A percentile compares a stretch with the other conserved stretches of the same genome.
Conservation (phyloP, 257 asterid genomes). For the Ligustrum vulgare region DNA sequence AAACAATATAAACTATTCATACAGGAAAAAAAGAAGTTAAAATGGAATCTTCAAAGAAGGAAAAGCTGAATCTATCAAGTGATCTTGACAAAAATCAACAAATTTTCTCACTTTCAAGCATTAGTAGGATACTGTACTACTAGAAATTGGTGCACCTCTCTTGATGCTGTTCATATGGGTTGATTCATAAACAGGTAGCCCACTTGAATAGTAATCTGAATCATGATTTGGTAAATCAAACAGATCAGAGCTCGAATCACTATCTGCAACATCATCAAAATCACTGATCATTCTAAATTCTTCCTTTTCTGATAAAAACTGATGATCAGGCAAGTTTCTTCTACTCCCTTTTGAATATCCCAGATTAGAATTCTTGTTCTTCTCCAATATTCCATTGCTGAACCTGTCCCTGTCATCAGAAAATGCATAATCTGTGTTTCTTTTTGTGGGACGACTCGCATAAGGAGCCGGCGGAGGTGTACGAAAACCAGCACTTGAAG, state of each 20-base stretch:
- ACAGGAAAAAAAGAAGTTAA: constrained; percentile 23
- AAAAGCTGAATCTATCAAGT: constrained; percentile 24
- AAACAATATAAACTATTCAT: constrained; percentile 27
- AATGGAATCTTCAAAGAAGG: constrained; percentile 17
- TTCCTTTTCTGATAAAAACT: not conserved
- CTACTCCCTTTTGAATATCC: not conserved
- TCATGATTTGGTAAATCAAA: constrained; percentile 21
- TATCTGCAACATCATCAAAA: constrained; percentile 14
- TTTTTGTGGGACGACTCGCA: constrained; percentile 46
- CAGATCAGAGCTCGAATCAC: constrained; percentile 22
- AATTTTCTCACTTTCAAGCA: not conserved
- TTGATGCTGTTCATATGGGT: constrained; percentile 42
- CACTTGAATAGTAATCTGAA: constrained; percentile 31
- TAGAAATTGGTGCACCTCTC: constrained; percentile 35
- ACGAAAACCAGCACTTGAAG: constrained; percentile 42
- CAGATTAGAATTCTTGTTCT: not conserved
- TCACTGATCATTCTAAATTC: not conserved
- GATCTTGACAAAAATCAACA: constrained; percentile 5
- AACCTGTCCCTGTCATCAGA: constrained; percentile 27
- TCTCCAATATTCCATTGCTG: constrained; percentile 5
- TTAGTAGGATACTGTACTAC: constrained; percentile 4
- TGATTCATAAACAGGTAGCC: constrained; percentile 52
- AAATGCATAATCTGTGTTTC: constrained; percentile 12
- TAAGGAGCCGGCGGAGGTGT: constrained; percentile 40
- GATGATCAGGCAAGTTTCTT: not conserved